Evolutionary conservation across 768 basidiomycete species (phyloP).

Genomic region (Lactifluus pinguis): DNA sequence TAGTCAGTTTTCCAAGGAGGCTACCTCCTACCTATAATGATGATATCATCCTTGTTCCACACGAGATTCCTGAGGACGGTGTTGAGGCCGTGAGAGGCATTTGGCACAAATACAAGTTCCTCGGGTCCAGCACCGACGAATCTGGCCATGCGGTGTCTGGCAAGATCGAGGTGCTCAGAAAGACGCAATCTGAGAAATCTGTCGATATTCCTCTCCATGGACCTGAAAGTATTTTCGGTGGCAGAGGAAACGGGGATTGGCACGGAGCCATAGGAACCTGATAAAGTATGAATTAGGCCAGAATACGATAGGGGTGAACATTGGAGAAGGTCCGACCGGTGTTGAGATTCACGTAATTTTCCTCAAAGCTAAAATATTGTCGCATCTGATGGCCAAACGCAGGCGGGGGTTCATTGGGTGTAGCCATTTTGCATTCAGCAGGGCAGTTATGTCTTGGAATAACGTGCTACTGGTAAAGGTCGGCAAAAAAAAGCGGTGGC

Average conservation of each 20-base stretch:
- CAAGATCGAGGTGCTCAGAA: conserved; percentile 29
- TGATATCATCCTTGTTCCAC: conserved; percentile 58
- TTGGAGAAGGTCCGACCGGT: conserved; percentile 37
- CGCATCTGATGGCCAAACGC: conserved; percentile 48
- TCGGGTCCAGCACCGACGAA: conserved; percentile 44
- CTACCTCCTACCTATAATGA: conserved; percentile 46
- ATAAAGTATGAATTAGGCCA: neutral
- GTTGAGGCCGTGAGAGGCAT: conserved; percentile 57
- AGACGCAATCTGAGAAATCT: conserved; percentile 38
- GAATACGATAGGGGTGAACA: neutral
- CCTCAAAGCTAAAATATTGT: conserved; percentile 47
- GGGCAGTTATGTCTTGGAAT: neutral
- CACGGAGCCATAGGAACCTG: conserved; percentile 53
- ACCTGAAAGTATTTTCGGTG: conserved; percentile 32
- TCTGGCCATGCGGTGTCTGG: conserved; percentile 38
- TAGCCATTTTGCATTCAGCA: neutral
- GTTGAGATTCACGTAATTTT: conserved; percentile 56
- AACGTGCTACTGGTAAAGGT: neutral
- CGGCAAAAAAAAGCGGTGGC: no score
- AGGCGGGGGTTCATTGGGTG: conserved; percentile 26
- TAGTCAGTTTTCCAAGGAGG: neutral
- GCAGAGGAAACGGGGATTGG: conserved; percentile 43
- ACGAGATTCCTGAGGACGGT: conserved; percentile 59
- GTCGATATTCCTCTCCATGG: conserved; percentile 49
- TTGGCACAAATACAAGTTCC: conserved; percentile 52